These are phyloP conservation scores for Rosa hybrid DNA, from an alignment of 331 rosid species.

Conservation along the genomic window DNA sequence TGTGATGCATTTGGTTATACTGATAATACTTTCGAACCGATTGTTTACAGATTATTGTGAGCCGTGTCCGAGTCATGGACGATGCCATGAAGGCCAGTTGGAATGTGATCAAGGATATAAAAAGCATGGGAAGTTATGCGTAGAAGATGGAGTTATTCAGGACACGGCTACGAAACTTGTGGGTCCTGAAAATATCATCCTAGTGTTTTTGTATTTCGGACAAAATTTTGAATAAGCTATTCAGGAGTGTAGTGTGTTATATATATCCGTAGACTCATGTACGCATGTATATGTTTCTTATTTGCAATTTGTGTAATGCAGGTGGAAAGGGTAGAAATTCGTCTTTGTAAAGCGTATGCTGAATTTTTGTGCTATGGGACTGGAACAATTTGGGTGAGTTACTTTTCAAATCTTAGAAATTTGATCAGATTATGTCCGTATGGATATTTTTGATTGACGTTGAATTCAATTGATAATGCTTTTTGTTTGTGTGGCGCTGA, in stretches of 20 bases:
- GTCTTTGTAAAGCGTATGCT: conserved; percentile 68
- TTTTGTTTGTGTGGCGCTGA: conserved; percentile 23
- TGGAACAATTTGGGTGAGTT: conserved; percentile 77
- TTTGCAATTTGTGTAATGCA: conserved; percentile 37
- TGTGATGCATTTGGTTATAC: conserved; percentile 7
- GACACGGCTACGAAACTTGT: conserved; percentile 73
- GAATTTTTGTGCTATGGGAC: conserved; percentile 63
- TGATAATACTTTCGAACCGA: not conserved
- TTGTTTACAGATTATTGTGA: conserved; percentile 62
- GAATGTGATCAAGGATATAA: conserved; percentile 69
- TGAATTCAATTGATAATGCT: not conserved
- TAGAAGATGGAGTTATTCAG: conserved; percentile 77
- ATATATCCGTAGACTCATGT: too few species aligned
- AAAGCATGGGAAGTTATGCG: conserved; percentile 60
- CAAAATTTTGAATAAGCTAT: not conserved
- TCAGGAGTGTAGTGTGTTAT: not conserved
- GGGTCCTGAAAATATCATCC: conserved; percentile 23
- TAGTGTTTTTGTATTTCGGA: conserved; percentile 12
- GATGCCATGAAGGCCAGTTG: conserved; percentile 58
- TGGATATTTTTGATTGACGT: not conserved
- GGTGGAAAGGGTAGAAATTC: conserved; percentile 55
- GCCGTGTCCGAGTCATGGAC: conserved; percentile 87
- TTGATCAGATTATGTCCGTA: not conserved
- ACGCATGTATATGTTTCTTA: not conserved
- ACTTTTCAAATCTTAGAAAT: conserved; percentile 23